Conservation (phyloP, 2,329 filamentous ascomycete genomes). For the Mycosphaerella arachidis region DNA sequence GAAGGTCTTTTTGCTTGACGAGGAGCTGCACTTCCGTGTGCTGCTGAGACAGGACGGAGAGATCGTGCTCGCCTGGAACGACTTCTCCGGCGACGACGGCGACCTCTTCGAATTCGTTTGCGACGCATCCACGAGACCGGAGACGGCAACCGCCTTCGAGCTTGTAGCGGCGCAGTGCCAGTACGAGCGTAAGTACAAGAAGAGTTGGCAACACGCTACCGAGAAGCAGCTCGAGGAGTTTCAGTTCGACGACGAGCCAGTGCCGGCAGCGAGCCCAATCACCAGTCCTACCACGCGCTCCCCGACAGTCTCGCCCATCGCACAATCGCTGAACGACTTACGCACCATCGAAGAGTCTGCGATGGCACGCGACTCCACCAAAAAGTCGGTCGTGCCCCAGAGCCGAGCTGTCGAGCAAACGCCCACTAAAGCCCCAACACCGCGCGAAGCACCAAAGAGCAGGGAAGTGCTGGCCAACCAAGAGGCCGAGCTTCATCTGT, state of each 20-base stretch:
- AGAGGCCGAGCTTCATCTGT: constrained; percentile 82
- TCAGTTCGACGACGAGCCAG: constrained; percentile 63
- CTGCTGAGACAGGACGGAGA: constrained; percentile 76
- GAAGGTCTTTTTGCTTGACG: constrained; percentile 94
- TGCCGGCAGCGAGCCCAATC: constrained; percentile 57
- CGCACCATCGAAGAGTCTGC: constrained; percentile 17
- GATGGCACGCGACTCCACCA: constrained; percentile 29
- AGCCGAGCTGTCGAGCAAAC: constrained; percentile 36
- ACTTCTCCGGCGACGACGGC: constrained; percentile 85
- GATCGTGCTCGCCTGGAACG: constrained; percentile 88
- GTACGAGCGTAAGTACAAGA: constrained; percentile 92
- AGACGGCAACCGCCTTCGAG: constrained; percentile 75
- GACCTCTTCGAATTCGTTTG: constrained; percentile 99
- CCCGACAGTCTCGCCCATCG: constrained; percentile 30
- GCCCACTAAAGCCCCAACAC: constrained; percentile 57
- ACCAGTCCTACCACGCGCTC: constrained; percentile 43
- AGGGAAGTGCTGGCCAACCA: constrained; percentile 71
- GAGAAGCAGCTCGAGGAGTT: constrained; percentile 78
- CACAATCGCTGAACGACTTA: constrained; percentile 29
- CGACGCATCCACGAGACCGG: constrained; percentile 64
- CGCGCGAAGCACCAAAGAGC: constrained; percentile 59
- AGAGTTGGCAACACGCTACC: constrained; percentile 72
- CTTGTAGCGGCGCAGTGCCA: constrained; percentile 85
- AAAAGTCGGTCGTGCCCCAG: constrained; percentile 27
- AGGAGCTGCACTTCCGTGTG: constrained; percentile 79